These are phyloP conservation scores for Cucumis sativus DNA, from an alignment of 306 rosid species.

Conservation along the genomic window DNA sequence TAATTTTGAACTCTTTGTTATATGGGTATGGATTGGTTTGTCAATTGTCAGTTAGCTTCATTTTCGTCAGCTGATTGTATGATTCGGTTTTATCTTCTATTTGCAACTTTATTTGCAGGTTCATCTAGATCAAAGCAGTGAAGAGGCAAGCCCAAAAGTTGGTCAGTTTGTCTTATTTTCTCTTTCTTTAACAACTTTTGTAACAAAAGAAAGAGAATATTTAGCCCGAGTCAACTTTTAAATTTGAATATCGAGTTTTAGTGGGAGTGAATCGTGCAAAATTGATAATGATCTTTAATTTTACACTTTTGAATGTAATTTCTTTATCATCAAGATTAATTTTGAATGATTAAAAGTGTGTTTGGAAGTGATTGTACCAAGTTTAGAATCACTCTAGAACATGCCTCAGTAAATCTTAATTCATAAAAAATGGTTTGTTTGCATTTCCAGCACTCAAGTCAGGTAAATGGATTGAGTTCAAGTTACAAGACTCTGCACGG, in stretches of 20 bases:
- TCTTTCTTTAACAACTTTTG: background rate
- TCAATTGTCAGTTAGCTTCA: background rate
- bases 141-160: conserved; percentile 26
- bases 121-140: conserved; percentile 33
- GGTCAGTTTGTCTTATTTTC: conserved; percentile 28
- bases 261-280: too few species aligned
- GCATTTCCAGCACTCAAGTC: conserved; percentile 55
- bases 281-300: too few species aligned
- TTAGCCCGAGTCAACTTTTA: background rate
- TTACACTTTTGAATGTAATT: too few species aligned
- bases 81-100: background rate
- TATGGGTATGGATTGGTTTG: background rate
- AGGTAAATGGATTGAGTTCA: conserved; percentile 65
- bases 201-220: background rate
- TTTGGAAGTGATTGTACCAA: too few species aligned
- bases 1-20: background rate
- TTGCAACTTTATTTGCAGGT: conserved; percentile 25
- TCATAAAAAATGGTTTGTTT: background rate
- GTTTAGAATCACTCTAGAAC: too few species aligned
- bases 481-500: conserved; percentile 84
- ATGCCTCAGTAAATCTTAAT: background rate
- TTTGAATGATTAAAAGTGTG: too few species aligned
- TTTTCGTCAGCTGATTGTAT: background rate
- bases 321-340: too few species aligned
- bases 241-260: background rate